These are phyloP conservation scores for Coprinopsis strossmayeri DNA, from an alignment of 768 basidiomycete species.

Conservation along the genomic window DNA sequence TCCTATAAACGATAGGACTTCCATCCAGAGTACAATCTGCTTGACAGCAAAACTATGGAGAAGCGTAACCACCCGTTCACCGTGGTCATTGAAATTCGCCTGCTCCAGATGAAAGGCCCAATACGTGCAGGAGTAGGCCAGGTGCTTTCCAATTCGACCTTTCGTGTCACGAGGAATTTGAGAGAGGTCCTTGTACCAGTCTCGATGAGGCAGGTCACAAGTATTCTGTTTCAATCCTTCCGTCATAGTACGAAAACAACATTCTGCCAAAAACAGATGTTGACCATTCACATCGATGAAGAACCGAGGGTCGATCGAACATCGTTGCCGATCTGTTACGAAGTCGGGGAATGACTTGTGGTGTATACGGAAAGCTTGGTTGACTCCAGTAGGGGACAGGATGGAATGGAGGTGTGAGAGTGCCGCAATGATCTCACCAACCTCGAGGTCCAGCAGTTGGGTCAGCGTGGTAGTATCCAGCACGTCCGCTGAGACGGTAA, in stretches of 20 bases:
- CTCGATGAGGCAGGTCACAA: not conserved
- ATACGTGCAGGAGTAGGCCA: not conserved
- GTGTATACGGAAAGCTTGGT: not conserved
- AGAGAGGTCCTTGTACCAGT: not conserved
- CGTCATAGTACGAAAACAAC: not conserved
- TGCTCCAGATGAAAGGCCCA: conserved; percentile 1
- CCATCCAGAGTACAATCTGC: not conserved
- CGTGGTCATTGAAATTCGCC: not conserved
- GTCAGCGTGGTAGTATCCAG: not conserved
- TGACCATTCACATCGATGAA: not conserved
- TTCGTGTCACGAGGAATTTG: not conserved
- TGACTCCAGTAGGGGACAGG: not conserved
- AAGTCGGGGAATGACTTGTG: conserved; percentile 8
- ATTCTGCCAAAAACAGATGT: not conserved
- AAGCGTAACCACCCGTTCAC: not conserved
- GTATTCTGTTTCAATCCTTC: not conserved
- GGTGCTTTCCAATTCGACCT: not conserved
- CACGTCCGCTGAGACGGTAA: not conserved
- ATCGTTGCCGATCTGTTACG: not conserved
- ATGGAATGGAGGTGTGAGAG: not conserved
- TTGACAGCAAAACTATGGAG: not conserved
- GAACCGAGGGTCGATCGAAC: not conserved
- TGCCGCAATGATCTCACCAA: not conserved
- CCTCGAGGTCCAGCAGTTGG: not conserved
- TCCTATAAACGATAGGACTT: not conserved